These are phyloP conservation scores for Perkinsela sp. DNA, from an alignment of 208 protist genomes.

Conservation along the genomic window DNA sequence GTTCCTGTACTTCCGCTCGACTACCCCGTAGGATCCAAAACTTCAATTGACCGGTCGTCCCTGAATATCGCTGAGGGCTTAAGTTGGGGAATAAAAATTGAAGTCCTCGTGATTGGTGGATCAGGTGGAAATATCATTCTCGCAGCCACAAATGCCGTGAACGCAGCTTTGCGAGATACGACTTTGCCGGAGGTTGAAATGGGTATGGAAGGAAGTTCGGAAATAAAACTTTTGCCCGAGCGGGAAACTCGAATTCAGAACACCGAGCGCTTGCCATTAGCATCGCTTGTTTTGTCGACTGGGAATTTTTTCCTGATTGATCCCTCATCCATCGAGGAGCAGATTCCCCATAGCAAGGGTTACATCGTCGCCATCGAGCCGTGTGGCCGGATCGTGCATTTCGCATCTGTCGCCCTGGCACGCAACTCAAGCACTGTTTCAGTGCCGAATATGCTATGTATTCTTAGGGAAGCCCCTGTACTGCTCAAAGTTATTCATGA, in stretches of 20 bases:
- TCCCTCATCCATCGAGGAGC: not conserved
- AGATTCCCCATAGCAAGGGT: not conserved
- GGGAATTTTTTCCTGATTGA: not conserved
- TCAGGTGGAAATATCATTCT: not conserved
- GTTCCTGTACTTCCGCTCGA: not conserved
- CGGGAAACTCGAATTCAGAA: not conserved
- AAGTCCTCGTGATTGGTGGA: not conserved
- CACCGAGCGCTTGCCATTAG: not conserved
- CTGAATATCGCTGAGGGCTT: not conserved
- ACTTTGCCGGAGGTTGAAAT: not conserved
- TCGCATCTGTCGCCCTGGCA: not conserved
- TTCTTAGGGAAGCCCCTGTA: not conserved
- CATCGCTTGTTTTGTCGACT: not conserved
- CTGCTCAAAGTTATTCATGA: not conserved
- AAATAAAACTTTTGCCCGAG: not conserved
- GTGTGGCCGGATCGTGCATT: not conserved
- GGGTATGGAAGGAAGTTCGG: not conserved
- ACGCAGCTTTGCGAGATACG: not conserved
- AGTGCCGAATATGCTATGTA: not conserved
- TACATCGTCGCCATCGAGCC: not conserved
- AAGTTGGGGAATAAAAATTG: not conserved
- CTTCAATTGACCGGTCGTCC: not conserved
- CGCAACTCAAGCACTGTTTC: not conserved
- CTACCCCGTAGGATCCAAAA: not conserved
- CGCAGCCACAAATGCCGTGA: not conserved